Conservation (phyloP, 305 asterid species). For the Solanum hybrid region DNA sequence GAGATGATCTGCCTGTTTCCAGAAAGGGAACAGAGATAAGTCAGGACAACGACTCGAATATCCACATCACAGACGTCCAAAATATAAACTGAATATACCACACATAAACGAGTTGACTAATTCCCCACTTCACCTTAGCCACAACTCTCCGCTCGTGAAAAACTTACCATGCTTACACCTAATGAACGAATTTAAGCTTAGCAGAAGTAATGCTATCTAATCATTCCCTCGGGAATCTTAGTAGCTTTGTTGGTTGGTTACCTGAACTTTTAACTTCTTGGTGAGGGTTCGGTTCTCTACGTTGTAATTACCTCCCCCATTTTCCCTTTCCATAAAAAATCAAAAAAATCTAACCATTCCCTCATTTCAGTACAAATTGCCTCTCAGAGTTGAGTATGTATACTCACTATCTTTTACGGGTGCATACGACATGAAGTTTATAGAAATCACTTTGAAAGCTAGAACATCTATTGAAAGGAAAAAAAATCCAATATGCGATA, state of each 20-base stretch:
- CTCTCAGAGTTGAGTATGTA: not conserved
- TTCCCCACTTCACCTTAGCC: not conserved
- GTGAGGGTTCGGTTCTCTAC: not conserved
- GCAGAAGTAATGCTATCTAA: not conserved
- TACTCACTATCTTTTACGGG: not conserved
- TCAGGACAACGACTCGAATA: not conserved
- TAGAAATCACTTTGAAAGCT: not conserved
- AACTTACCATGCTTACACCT: not conserved
- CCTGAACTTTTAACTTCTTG: not conserved
- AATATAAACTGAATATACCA: not conserved
- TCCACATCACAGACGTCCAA: not conserved
- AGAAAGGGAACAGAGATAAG: not conserved
- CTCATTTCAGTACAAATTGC: not conserved
- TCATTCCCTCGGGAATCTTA: not conserved
- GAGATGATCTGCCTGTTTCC: conserved; percentile 73
- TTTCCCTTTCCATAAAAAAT: not conserved
- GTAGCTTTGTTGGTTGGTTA: not conserved
- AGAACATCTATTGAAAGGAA: not conserved
- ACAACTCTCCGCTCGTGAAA: not conserved
- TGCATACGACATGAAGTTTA: not conserved
- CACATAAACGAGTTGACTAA: not conserved
- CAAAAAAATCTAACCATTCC: not conserved
- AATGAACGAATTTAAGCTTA: not conserved
- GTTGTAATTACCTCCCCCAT: not conserved
- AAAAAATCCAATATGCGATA: not conserved